Evolutionary conservation across 1,284 basidiomycete genomes (phyloP).

Genomic region (Fomitiporia mediterranea): DNA sequence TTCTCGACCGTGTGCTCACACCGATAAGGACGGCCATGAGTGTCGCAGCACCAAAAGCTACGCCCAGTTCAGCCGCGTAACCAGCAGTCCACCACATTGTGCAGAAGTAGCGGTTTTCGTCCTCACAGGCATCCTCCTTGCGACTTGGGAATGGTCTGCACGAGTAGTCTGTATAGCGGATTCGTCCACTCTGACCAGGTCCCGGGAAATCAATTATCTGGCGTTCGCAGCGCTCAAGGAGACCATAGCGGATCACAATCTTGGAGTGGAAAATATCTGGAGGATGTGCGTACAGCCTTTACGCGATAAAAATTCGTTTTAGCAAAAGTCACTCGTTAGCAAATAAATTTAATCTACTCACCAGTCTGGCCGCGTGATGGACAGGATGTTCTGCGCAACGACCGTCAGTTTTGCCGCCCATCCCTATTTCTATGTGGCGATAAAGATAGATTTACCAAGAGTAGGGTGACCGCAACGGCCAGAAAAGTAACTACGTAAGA

Average conservation of each 20-base stretch:
- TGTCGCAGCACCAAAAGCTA: slow-evolving; percentile 57
- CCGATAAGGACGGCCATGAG: slow-evolving; percentile 59
- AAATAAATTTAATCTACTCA: no score
- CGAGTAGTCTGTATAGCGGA: slow-evolving; percentile 51
- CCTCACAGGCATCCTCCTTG: slow-evolving; percentile 57
- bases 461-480: slow-evolving; percentile 43
- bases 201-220: slow-evolving; percentile 45
- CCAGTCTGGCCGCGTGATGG: slow-evolving; percentile 60
- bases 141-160: slow-evolving; percentile 63
- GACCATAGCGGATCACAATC: slow-evolving; percentile 52
- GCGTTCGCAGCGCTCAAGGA: slow-evolving; percentile 53
- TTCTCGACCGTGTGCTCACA: slow-evolving; percentile 63
- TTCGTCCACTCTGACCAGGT: slow-evolving; percentile 36
- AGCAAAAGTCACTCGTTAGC: slow-evolving; percentile 18
- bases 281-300: slow-evolving; percentile 55
- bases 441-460: slow-evolving; percentile 42
- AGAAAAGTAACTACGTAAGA: slow-evolving; percentile 60
- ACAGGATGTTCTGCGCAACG: slow-evolving; percentile 50
- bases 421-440: slow-evolving; percentile 10
- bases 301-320: slow-evolving; percentile 23
- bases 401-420: slow-evolving; percentile 3
- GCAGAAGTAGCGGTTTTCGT: slow-evolving; percentile 46
- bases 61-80: slow-evolving; percentile 56
- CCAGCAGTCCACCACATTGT: slow-evolving; percentile 65
- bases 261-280: slow-evolving; percentile 44